phyloP scores from a whole-genome alignment of 2,329 filamentous ascomycete species.

The Sporothrix variecibatus region DNA sequence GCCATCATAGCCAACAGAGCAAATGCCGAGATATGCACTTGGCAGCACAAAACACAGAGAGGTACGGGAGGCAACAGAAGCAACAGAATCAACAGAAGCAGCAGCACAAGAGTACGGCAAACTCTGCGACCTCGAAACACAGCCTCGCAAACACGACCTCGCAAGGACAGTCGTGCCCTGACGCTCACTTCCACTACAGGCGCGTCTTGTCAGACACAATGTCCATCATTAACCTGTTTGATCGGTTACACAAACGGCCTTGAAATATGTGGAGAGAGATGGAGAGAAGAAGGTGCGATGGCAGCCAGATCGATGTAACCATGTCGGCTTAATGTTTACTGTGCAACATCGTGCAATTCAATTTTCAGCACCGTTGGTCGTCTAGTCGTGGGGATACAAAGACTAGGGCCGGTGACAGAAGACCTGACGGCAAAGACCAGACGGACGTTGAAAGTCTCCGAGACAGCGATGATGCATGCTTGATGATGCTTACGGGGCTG shows the following conservation, averaged over 20 bases:
- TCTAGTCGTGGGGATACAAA: not conserved
- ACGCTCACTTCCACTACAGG: not conserved
- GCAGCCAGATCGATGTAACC: not conserved
- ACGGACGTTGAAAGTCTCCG: not conserved
- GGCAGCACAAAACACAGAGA: not conserved
- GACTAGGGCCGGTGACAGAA: not conserved
- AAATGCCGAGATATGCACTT: not conserved
- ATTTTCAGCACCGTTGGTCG: not conserved
- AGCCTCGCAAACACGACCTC: not conserved
- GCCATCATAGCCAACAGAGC: not conserved
- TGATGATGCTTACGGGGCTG: not conserved
- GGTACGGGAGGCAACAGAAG: not conserved
- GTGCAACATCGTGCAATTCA: not conserved
- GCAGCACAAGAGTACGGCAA: not conserved
- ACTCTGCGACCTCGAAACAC: not conserved
- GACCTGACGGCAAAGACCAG: not conserved
- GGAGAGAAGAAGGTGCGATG: not conserved
- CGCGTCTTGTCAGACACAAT: not conserved
- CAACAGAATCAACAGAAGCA: no score
- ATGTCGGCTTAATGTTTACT: not conserved
- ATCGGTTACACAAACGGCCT: not conserved
- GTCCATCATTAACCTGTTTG: not conserved
- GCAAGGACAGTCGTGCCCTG: not conserved
- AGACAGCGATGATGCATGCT: not conserved
- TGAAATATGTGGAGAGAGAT: not conserved